Evolutionary conservation across 1,139 yeast species (phyloP), one percentile per base, ranked within the genome.

Genomic region (Kurtzmaniella quercitrusa): DNA sequence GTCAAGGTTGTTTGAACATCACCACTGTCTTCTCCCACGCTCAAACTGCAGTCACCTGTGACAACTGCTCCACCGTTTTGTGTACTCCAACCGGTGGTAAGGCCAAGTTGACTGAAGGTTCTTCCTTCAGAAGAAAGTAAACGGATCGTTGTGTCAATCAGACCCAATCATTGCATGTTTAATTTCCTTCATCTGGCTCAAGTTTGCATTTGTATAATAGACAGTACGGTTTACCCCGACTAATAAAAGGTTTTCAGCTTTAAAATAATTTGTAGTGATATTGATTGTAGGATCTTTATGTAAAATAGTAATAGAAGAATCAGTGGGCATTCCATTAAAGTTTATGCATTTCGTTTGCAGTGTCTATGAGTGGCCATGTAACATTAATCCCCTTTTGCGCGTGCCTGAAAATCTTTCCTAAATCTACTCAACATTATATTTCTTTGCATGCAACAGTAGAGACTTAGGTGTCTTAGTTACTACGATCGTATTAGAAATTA

Each of bases 1-100:
- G 98, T 79, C 98, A 95, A 76, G 98, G 98, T 64, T 93, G 98
- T 80, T 82, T 93, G 72, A 87, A 85, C 84, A 93, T 93, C 80
- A 91, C 98, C 75, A 93, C 98, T 59, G 97, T 93, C 61, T 93
- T 93, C 86, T 91, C 98, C 57, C 98, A 93, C 78, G 98, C 98
- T 55, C 98, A 93, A 82, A 93, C 98, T 61, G 98, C 97, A 62
- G 98, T 93, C 70, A 87, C 97, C 68, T 93, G 98, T 81, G 98
- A 94, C 68, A 84, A 95, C 56, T 93, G 98, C 78, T 86, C 98
- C 62, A 89, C 96, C 59, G 97, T 93, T 56, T 87, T 93, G 68
- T 91, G 98, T 78, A 87, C 94, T 69, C 98, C 98, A 69, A 88
- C 98, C 58, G 98, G 98, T 82, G 98, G 98, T 82, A 93, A 93